Percentiles rank a stretch among this genome's conserved stretches.
phyloP scores from a whole-genome alignment of 176 grass and related monocot species.

The Bonia amplexicaulis region DNA sequence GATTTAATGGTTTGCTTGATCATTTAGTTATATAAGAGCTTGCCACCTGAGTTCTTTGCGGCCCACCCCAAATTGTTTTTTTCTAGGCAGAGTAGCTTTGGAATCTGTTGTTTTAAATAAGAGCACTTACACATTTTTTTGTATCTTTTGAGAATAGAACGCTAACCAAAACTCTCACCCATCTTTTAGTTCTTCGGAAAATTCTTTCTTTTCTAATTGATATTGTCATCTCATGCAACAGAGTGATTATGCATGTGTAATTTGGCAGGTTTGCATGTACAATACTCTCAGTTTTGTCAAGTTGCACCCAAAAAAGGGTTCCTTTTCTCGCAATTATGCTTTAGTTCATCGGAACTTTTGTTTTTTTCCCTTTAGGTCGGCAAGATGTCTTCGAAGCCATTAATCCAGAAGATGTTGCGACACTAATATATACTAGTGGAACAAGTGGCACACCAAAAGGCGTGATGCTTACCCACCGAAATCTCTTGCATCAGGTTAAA shows the following conservation, averaged over 20 bases:
- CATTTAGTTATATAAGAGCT: not conserved
- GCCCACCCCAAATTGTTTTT: not conserved
- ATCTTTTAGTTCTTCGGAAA: not conserved
- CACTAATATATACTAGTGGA: constrained; percentile 97
- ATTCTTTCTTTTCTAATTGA: not conserved
- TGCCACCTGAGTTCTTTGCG: not conserved
- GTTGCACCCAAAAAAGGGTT: not conserved
- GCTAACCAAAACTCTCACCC: not conserved
- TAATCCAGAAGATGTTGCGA: constrained; percentile 74
- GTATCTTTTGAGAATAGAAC: not conserved
- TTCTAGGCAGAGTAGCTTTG: not conserved
- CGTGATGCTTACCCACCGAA: constrained; percentile 89
- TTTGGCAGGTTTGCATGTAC: not conserved
- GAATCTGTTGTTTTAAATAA: constrained; percentile 6
- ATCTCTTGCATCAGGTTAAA: constrained; percentile 92
- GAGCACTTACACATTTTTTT: not conserved
- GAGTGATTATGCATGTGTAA: not conserved
- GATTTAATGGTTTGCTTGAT: not conserved
- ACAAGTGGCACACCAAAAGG: constrained; percentile 89
- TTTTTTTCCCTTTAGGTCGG: constrained; percentile 31
- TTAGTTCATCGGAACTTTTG: not conserved
- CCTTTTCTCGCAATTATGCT: not conserved
- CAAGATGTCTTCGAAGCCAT: constrained; percentile 56
- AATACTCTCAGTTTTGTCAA: constrained; percentile 9
- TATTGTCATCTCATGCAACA: not conserved